phyloP scores from a whole-genome alignment of 1,284 basidiomycete species.

The Macrocystidia cucumis region DNA sequence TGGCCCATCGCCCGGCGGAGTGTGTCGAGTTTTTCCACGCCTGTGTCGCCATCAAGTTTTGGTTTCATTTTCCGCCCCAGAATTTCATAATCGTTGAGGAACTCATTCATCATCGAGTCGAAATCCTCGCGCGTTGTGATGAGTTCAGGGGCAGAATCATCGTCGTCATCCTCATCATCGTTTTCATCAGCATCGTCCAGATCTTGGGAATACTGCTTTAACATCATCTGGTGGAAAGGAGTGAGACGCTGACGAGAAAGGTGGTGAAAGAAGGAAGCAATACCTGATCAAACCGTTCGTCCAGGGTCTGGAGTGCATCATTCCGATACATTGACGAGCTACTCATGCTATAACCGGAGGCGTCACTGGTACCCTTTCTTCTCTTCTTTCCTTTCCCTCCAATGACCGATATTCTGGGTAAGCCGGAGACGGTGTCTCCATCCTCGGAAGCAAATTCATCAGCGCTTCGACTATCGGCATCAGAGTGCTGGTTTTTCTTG shows the following conservation, averaged over 20 bases:
- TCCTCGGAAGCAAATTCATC: constrained; percentile 63
- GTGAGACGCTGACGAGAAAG: neutral
- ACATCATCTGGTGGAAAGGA: constrained; percentile 40
- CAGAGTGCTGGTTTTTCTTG: constrained; percentile 40
- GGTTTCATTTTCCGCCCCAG: constrained; percentile 84
- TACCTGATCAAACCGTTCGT: constrained; percentile 93
- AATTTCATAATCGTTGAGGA: constrained; percentile 89
- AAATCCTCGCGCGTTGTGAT: constrained; percentile 85
- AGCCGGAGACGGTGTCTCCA: constrained; percentile 70
- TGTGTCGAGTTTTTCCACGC: constrained; percentile 72
- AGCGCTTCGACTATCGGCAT: constrained; percentile 28
- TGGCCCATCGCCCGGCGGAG: constrained; percentile 75
- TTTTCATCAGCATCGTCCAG: constrained; percentile 33
- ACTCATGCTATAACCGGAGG: constrained; percentile 94
- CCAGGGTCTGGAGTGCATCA: constrained; percentile 80
- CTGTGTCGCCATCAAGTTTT: constrained; percentile 62
- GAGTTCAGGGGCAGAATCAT: constrained; percentile 66
- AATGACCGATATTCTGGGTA: constrained; percentile 68
- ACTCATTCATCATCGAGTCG: constrained; percentile 88
- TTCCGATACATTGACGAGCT: constrained; percentile 95
- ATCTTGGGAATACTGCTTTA: constrained; percentile 70
- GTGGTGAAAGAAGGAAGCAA: constrained; percentile 13
- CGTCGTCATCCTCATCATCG: constrained; percentile 36
- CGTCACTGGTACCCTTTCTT: constrained; percentile 73
- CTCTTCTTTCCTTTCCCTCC: constrained; percentile 67